Evolutionary conservation across 1,139 yeast genomes (phyloP).

Genomic region (Taphrina wiesneri): DNA sequence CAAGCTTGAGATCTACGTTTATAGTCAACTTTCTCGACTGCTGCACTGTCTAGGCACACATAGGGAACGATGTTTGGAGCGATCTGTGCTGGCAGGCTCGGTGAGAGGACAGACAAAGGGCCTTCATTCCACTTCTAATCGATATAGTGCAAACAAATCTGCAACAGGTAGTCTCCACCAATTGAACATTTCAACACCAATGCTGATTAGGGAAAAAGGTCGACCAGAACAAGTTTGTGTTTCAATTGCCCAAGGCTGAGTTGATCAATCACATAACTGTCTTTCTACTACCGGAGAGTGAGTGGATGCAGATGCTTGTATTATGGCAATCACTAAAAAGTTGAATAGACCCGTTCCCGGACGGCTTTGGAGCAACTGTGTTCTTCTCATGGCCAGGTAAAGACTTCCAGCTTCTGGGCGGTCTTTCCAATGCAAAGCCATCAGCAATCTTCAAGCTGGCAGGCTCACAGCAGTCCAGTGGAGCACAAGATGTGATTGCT

Average conservation of each 20-base stretch:
- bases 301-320: not conserved
- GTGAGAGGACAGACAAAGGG: conserved; percentile 35
- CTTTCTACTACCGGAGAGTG: conserved; percentile 69
- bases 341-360: conserved; percentile 43
- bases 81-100: conserved; percentile 51
- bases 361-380: conserved; percentile 16
- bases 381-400: conserved; percentile 19
- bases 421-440: conserved; percentile 69
- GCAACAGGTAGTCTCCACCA: conserved; percentile 47
- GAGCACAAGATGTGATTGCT: conserved; percentile 40
- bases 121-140: not conserved
- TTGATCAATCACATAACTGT: conserved; percentile 71
- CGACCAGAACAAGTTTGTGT: conserved; percentile 63
- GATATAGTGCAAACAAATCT: conserved; percentile 45
- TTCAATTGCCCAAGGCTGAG: conserved; percentile 61
- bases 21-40: no score
- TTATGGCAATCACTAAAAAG: not conserved
- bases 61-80: conserved; percentile 50
- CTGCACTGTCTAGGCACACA: not conserved
- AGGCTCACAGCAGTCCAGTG: conserved; percentile 47
- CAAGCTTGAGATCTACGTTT: no score
- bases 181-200: not conserved
- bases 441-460: conserved; percentile 82
- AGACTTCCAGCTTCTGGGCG: conserved; percentile 42
- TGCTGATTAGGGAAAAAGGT: conserved; percentile 44